Conservation (phyloP, 2,329 filamentous ascomycete species). For the Didymella sp. region DNA sequence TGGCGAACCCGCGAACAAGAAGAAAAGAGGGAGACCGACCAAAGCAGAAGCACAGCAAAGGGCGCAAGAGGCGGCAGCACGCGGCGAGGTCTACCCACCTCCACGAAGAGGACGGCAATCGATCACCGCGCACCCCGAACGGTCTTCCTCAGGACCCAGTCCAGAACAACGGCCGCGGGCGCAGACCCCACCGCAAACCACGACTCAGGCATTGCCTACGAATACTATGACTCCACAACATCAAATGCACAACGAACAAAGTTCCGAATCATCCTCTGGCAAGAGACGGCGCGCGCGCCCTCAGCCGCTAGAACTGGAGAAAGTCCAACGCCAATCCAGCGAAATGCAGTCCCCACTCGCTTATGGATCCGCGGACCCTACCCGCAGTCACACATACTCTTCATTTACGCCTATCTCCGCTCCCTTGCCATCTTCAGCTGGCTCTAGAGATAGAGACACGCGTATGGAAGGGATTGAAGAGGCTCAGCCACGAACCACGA, state of each 20-base stretch:
- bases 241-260: conserved; percentile 37
- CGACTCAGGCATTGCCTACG: conserved; percentile 23
- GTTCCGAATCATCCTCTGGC: conserved; percentile 46
- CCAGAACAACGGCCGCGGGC: conserved; percentile 36
- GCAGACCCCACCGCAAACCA: conserved; percentile 39
- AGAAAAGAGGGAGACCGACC: conserved; percentile 57
- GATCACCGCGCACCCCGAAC: conserved; percentile 36
- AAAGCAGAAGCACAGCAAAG: conserved; percentile 57
- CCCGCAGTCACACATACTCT: conserved; percentile 40
- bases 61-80: conserved; percentile 50
- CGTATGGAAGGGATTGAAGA: conserved; percentile 51
- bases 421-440: conserved; percentile 43
- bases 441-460: conserved; percentile 42
- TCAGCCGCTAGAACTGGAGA: conserved; percentile 44
- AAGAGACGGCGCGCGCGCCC: conserved; percentile 45
- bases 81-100: conserved; percentile 50
- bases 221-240: conserved; percentile 40
- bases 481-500: conserved; percentile 48
- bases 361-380: conserved; percentile 39
- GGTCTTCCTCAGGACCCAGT: conserved; percentile 25
- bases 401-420: conserved; percentile 48
- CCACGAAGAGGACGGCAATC: conserved; percentile 45
- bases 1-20: conserved; percentile 51
- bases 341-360: conserved; percentile 43
- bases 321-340: conserved; percentile 31